phyloP scores from a whole-genome alignment of 75 land plant genomes.

The Picea glauca region DNA sequence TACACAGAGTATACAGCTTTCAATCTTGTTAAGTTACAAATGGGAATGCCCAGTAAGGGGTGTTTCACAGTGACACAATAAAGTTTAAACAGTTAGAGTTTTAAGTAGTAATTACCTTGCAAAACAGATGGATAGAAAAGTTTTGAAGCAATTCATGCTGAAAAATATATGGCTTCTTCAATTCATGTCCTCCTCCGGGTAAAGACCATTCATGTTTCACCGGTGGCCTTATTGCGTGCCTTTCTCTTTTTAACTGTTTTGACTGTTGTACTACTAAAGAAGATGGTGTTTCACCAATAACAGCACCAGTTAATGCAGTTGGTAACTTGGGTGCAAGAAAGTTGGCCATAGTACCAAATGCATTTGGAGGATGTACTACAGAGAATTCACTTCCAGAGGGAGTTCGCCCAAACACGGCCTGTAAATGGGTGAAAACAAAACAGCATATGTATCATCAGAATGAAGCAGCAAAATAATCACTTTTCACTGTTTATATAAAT shows the following conservation, averaged over 20 bases:
- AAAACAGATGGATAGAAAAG: conserved; percentile 92
- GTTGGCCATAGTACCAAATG: conserved; percentile 76
- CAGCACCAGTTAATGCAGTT: conserved; percentile 48
- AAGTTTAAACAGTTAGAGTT: background rate
- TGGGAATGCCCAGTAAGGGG: background rate
- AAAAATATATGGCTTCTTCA: conserved; percentile 73
- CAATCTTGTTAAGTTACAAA: background rate
- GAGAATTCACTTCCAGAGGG: conserved; percentile 47
- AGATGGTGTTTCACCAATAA: conserved; percentile 42
- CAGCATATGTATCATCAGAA: background rate
- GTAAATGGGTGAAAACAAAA: conserved; percentile 9
- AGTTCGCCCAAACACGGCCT: conserved; percentile 88
- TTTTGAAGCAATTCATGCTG: conserved; percentile 98
- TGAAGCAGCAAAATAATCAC: background rate
- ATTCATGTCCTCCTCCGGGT: conserved; percentile 42
- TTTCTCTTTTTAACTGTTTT: conserved; percentile 49
- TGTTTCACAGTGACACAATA: background rate
- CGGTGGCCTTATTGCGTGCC: conserved; percentile 92
- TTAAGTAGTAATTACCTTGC: conserved; percentile 58
- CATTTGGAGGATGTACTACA: conserved; percentile 30
- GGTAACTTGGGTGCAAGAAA: conserved; percentile 79
- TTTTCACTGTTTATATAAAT: background rate
- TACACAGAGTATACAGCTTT: too few relatives aligned
- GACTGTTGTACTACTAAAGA: conserved; percentile 23
- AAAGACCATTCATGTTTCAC: conserved; percentile 90